Conservation (phyloP, 2,329 filamentous ascomycete species). For the Cladosporium sphaerospermum region DNA sequence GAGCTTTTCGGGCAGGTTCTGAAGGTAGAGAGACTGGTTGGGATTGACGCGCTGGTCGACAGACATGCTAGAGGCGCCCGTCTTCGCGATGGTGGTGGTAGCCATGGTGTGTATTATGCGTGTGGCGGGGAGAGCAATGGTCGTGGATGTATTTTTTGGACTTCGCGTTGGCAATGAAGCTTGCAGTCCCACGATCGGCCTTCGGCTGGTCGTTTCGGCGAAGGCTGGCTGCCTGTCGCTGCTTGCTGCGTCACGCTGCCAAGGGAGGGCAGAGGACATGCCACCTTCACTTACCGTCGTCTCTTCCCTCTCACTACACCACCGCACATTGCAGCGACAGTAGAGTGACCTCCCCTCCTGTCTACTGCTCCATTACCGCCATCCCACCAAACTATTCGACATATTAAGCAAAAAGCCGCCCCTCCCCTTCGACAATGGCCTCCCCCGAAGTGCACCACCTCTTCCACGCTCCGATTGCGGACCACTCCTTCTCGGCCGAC, state of each 20-base stretch:
- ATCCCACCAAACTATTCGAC: neutral
- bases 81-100: constrained; percentile 9
- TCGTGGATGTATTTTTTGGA: neutral
- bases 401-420: neutral
- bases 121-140: neutral
- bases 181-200: neutral
- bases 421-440: constrained; percentile 55
- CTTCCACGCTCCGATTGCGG: constrained; percentile 91
- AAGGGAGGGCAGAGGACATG: neutral
- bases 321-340: constrained; percentile 53
- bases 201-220: no score
- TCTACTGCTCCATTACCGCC: constrained; percentile 28
- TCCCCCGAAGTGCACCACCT: constrained; percentile 89
- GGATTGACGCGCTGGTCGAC: constrained; percentile 13
- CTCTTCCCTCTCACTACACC: neutral
- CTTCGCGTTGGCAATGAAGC: neutral
- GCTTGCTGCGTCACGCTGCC: constrained; percentile 8
- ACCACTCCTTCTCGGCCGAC: constrained; percentile 97
- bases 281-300: neutral
- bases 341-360: constrained; percentile 89
- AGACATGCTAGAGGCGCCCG: neutral
- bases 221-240: neutral
- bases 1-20: constrained; percentile 83
- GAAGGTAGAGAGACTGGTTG: constrained; percentile 68
- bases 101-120: constrained; percentile 1